These are phyloP conservation scores for Collybia sordida DNA, from an alignment of 768 basidiomycete genomes.

Conservation along the genomic window DNA sequence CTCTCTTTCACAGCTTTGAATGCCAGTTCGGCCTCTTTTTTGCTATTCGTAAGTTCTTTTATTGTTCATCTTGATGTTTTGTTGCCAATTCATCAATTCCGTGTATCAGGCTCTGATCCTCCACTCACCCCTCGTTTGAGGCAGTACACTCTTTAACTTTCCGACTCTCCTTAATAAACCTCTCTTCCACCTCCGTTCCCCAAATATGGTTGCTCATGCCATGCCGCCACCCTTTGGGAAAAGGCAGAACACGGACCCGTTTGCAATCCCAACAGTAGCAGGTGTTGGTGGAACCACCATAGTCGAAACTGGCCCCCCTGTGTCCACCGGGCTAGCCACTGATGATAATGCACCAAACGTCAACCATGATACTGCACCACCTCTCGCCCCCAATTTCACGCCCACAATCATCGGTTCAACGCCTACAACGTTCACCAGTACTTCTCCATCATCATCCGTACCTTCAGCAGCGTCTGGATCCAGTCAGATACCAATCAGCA, in stretches of 20 bases:
- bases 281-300: constrained; percentile 15
- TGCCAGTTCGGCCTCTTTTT: constrained; percentile 11
- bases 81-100: constrained; percentile 11
- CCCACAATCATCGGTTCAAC: constrained; percentile 8
- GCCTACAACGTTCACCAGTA: constrained; percentile 8
- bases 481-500: constrained; percentile 41
- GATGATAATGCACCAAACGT: constrained; percentile 7
- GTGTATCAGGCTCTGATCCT: constrained; percentile 14
- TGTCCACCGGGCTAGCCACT: constrained; percentile 12
- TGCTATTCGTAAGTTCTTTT: not conserved
- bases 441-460: constrained; percentile 15
- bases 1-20: constrained; percentile 3
- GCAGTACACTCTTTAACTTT: constrained; percentile 20
- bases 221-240: constrained; percentile 6
- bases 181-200: not conserved
- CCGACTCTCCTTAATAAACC: constrained; percentile 4
- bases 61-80: not conserved
- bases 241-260: constrained; percentile 7
- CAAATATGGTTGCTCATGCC: constrained; percentile 13
- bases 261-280: constrained; percentile 10
- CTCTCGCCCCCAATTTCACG: constrained; percentile 2
- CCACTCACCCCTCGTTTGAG: constrained; percentile 9
- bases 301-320: not conserved
- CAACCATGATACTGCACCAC: not conserved
- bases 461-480: constrained; percentile 21